Conservation (phyloP, 1,284 basidiomycete species). For the Cystobasidium slooffiae region DNA sequence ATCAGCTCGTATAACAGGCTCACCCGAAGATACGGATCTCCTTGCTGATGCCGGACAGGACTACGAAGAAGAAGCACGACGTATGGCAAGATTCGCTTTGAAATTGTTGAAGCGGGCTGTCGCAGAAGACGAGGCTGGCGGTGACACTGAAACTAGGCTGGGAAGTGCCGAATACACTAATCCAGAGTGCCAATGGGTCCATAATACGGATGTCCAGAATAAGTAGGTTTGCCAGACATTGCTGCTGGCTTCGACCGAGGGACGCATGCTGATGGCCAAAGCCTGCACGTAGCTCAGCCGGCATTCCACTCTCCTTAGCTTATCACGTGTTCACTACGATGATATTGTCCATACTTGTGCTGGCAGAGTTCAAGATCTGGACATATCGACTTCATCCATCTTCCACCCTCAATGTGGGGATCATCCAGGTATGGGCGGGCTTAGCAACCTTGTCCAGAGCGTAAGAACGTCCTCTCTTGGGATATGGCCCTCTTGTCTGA, state of each 20-base stretch:
- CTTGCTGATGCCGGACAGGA: not conserved
- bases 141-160: not conserved
- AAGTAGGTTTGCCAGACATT: slow-evolving; percentile 2
- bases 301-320: slow-evolving; percentile 13
- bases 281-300: not conserved
- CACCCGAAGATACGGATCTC: not conserved
- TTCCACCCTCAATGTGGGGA: slow-evolving; percentile 34
- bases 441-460: slow-evolving; percentile 22
- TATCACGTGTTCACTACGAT: slow-evolving; percentile 30
- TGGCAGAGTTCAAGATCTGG: slow-evolving; percentile 39
- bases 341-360: slow-evolving; percentile 17
- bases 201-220: slow-evolving; percentile 41
- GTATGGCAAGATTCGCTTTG: not conserved
- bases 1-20: not conserved
- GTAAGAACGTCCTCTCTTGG: not conserved
- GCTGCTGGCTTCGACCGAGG: too few relatives aligned
- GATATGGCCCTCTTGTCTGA: not conserved
- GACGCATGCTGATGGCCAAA: too few relatives aligned
- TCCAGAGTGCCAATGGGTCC: slow-evolving; percentile 37
- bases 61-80: slow-evolving; percentile 7
- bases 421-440: slow-evolving; percentile 40
- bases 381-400: slow-evolving; percentile 27
- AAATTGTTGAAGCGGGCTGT: not conserved
- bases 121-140: not conserved
- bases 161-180: not conserved